Percentiles rank a stretch among this genome's conserved stretches.
These are phyloP conservation scores for Bremia lactucae DNA, from an alignment of 352 stramenopile genomes.

Conservation along the genomic window DNA sequence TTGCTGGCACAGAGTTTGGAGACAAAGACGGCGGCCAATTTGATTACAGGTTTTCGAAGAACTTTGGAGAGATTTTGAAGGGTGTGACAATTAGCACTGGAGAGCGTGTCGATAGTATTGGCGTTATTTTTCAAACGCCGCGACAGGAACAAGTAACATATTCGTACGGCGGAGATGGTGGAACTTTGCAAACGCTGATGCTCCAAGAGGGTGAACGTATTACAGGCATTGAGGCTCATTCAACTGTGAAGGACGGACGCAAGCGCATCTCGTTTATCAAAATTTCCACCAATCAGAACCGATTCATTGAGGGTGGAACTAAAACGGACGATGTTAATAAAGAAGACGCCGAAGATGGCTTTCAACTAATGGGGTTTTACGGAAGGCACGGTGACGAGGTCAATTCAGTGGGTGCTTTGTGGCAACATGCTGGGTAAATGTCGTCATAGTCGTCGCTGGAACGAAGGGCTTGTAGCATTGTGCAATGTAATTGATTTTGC, in stretches of 20 bases:
- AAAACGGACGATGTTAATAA: not conserved
- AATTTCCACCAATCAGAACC: not conserved
- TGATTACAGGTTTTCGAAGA: not conserved
- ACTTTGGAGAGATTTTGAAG: not conserved
- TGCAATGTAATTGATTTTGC: too few species aligned
- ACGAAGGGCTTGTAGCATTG: too few species aligned
- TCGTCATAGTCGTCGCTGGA: too few species aligned
- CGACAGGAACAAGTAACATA: not conserved
- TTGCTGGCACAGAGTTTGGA: not conserved
- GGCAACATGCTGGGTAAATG: too few species aligned
- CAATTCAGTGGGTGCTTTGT: not conserved
- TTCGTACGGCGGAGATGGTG: not conserved
- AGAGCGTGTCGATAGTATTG: not conserved
- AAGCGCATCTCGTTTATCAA: not conserved
- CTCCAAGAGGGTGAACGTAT: not conserved
- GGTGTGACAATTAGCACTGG: not conserved
- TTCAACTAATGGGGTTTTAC: not conserved
- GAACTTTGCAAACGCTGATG: not conserved
- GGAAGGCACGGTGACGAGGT: not conserved
- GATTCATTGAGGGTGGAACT: not conserved
- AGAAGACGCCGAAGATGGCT: not conserved
- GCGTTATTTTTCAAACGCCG: not conserved
- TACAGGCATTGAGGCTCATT: not conserved
- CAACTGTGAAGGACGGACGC: not conserved
- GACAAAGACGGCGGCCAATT: not conserved